Evolutionary conservation across 1,284 basidiomycete genomes (phyloP).

Genomic region (Ustilago vetiveriae): DNA sequence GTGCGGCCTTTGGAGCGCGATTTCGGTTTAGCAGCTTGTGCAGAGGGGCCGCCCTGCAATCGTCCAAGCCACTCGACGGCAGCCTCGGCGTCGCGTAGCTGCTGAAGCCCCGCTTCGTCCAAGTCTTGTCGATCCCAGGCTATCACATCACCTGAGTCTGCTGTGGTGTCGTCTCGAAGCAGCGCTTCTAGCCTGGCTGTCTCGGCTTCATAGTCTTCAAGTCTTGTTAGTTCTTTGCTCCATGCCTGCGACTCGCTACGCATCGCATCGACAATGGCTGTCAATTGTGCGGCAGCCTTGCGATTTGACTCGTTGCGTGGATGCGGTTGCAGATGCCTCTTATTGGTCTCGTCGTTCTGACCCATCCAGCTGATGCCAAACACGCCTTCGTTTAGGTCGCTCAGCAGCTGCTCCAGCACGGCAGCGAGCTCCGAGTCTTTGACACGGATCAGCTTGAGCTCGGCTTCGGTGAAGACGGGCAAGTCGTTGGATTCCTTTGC

Average conservation of each 20-base stretch:
- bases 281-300: constrained; percentile 43
- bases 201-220: constrained; percentile 48
- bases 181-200: constrained; percentile 36
- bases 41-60: constrained; percentile 8
- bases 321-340: constrained; percentile 42
- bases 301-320: constrained; percentile 56
- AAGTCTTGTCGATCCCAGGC: constrained; percentile 39
- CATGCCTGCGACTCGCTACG: constrained; percentile 46
- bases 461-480: constrained; percentile 39
- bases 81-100: constrained; percentile 39
- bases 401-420: constrained; percentile 50
- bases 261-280: constrained; percentile 46
- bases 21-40: constrained; percentile 22
- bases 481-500: constrained; percentile 24
- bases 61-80: constrained; percentile 31
- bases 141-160: constrained; percentile 36
- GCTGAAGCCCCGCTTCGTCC: constrained; percentile 34
- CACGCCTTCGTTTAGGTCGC: constrained; percentile 52
- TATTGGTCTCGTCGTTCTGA: constrained; percentile 16
- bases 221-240: constrained; percentile 41
- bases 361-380: constrained; percentile 61
- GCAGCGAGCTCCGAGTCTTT: constrained; percentile 26
- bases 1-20: constrained; percentile 21
- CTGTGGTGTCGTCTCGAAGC: constrained; percentile 14
- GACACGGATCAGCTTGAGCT: constrained; percentile 36